A percentile compares a stretch with the other conserved stretches of the same genome.
Evolutionary conservation across 768 basidiomycete species (phyloP).

Genomic region (Antrodiella citrinella): DNA sequence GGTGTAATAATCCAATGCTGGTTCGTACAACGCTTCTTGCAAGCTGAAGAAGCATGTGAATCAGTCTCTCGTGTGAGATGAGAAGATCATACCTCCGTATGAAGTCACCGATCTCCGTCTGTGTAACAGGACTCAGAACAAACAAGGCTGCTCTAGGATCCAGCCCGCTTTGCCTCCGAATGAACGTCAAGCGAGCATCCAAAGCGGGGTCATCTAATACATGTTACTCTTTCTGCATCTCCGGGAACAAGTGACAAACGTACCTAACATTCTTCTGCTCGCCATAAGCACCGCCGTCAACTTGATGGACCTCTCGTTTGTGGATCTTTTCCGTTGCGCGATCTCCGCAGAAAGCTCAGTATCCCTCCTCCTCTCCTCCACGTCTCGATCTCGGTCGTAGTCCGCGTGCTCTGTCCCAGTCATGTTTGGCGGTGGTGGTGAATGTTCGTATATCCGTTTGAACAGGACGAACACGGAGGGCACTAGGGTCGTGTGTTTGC

Average conservation of each 20-base stretch:
- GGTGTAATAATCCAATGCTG: slow-evolving; percentile 89
- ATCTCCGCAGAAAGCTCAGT: slow-evolving; percentile 75
- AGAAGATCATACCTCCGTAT: slow-evolving; percentile 80
- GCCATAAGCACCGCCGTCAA: slow-evolving; percentile 91
- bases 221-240: too few relatives aligned
- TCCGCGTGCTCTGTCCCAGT: slow-evolving; percentile 47
- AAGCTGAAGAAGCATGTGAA: slow-evolving; percentile 40
- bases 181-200: slow-evolving; percentile 77
- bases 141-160: slow-evolving; percentile 91
- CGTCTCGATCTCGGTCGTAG: slow-evolving; percentile 46
- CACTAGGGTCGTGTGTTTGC: slow-evolving; percentile 87
- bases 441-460: slow-evolving; percentile 69
- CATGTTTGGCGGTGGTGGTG: slow-evolving; percentile 39
- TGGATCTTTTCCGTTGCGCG: slow-evolving; percentile 66
- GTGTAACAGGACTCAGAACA: slow-evolving; percentile 87
- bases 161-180: slow-evolving; percentile 80
- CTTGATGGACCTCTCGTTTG: slow-evolving; percentile 84
- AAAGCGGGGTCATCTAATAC: slow-evolving; percentile 77
- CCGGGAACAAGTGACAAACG: slow-evolving; percentile 18
- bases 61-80: too few relatives aligned
- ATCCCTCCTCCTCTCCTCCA: slow-evolving; percentile 68
- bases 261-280: slow-evolving; percentile 81
- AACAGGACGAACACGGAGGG: slow-evolving; percentile 95
- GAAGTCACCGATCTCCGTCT: slow-evolving; percentile 83
- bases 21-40: slow-evolving; percentile 81